phyloP scores from a whole-genome alignment of 1,139 yeast genomes.

The Magnusiomyces tetraspermus region DNA sequence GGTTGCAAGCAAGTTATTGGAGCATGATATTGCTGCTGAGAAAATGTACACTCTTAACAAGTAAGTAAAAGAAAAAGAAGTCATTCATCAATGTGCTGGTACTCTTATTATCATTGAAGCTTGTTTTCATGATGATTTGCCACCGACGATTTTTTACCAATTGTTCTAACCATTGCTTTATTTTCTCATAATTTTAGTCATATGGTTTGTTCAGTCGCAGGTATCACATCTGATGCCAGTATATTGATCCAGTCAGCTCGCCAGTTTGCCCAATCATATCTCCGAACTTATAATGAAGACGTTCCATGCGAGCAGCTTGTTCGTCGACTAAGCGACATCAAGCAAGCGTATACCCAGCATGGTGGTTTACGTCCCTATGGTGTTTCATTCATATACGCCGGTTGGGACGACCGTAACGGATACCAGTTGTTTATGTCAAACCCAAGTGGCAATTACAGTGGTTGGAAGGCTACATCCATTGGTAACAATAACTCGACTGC shows the following conservation, averaged over 20 bases:
- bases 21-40: slow-evolving; percentile 89
- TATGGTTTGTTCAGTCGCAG: slow-evolving; percentile 93
- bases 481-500: slow-evolving; percentile 97
- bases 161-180: not conserved
- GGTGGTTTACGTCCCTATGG: slow-evolving; percentile 99
- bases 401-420: slow-evolving; percentile 81
- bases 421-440: slow-evolving; percentile 91
- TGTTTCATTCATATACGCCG: slow-evolving; percentile 92
- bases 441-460: slow-evolving; percentile 95
- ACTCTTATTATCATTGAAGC: no score
- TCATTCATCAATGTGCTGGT: no score
- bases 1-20: slow-evolving; percentile 82
- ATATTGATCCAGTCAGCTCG: slow-evolving; percentile 87
- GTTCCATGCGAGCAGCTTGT: slow-evolving; percentile 89
- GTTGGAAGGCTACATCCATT: slow-evolving; percentile 96
- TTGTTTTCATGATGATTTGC: no score
- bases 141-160: no score
- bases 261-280: slow-evolving; percentile 69
- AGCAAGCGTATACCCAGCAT: slow-evolving; percentile 97
- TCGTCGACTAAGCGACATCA: slow-evolving; percentile 80
- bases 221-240: slow-evolving; percentile 95
- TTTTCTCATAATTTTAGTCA: slow-evolving; percentile 34
- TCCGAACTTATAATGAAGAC: slow-evolving; percentile 79
- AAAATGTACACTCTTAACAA: slow-evolving; percentile 79
- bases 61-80: no score